Conservation (phyloP, 192 early-diverging fungal genomes). For the Backusella morwellensis region DNA sequence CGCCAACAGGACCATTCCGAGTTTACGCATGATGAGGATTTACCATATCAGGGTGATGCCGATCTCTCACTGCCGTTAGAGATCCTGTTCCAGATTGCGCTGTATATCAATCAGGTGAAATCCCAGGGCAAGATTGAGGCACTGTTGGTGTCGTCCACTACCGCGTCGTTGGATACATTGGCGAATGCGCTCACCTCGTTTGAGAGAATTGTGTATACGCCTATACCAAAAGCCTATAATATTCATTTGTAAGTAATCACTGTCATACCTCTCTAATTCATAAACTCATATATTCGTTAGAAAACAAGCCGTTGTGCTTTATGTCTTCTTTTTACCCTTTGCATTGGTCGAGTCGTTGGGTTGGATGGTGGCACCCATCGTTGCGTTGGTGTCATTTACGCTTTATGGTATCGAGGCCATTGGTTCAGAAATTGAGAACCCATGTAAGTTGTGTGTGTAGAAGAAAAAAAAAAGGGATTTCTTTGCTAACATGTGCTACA, state of each 20-base stretch:
- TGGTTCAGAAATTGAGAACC: slow-evolving; percentile 83
- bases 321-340: slow-evolving; percentile 62
- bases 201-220: slow-evolving; percentile 66
- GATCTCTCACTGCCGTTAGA: slow-evolving; percentile 51
- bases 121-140: slow-evolving; percentile 37
- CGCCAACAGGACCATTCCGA: slow-evolving; percentile 1
- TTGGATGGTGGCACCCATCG: slow-evolving; percentile 54
- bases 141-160: slow-evolving; percentile 30
- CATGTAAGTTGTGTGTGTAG: slow-evolving; percentile 37
- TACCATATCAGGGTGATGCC: slow-evolving; percentile 41
- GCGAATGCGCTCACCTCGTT: slow-evolving; percentile 60
- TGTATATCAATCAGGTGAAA: slow-evolving; percentile 43
- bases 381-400: slow-evolving; percentile 62
- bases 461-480: background rate
- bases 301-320: slow-evolving; percentile 62
- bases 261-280: no score
- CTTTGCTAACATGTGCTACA: background rate
- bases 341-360: slow-evolving; percentile 47
- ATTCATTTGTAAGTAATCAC: slow-evolving; percentile 57
- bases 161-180: slow-evolving; percentile 48
- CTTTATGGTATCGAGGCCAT: slow-evolving; percentile 78
- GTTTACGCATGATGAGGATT: slow-evolving; percentile 31
- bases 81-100: slow-evolving; percentile 42
- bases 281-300: slow-evolving; percentile 18
- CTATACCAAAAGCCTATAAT: slow-evolving; percentile 67